phyloP scores from a whole-genome alignment of 1,139 yeast genomes.

The Candida tunisiensis region DNA sequence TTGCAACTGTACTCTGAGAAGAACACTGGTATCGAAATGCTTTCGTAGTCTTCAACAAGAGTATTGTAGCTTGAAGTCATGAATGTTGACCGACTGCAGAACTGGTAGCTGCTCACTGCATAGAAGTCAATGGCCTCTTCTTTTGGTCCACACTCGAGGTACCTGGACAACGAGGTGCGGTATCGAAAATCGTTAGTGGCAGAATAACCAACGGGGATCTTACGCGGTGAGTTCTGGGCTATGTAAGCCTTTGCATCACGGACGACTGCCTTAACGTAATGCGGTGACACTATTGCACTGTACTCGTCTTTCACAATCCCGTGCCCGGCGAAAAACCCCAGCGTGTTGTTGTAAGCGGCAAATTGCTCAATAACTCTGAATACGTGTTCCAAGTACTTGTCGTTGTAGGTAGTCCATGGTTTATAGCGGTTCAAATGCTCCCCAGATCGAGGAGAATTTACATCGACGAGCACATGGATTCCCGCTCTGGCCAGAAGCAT shows the following conservation, averaged over 20 bases:
- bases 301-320: slow-evolving; percentile 74
- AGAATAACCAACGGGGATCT: slow-evolving; percentile 83
- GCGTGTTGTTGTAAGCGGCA: slow-evolving; percentile 61
- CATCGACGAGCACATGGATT: slow-evolving; percentile 73
- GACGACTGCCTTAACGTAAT: slow-evolving; percentile 74
- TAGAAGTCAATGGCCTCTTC: slow-evolving; percentile 71
- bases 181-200: slow-evolving; percentile 70
- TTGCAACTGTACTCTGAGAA: slow-evolving; percentile 77
- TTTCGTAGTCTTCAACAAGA: slow-evolving; percentile 39
- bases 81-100: slow-evolving; percentile 69
- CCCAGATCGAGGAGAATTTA: slow-evolving; percentile 55
- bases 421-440: slow-evolving; percentile 57
- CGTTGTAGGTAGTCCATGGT: slow-evolving; percentile 55
- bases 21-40: slow-evolving; percentile 63
- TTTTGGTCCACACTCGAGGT: slow-evolving; percentile 53
- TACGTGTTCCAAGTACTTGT: slow-evolving; percentile 51
- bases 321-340: slow-evolving; percentile 91
- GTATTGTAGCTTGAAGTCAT: slow-evolving; percentile 51
- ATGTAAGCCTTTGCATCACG: slow-evolving; percentile 85
- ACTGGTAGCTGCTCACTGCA: slow-evolving; percentile 78
- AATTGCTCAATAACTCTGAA: slow-evolving; percentile 74
- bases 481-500: slow-evolving; percentile 74
- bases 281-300: slow-evolving; percentile 45
- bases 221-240: slow-evolving; percentile 44
- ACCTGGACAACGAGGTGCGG: slow-evolving; percentile 64